A percentile compares a stretch with the other conserved stretches of the same genome.
phyloP scores from a whole-genome alignment of 768 basidiomycete genomes.

The Russula ochroleuca region DNA sequence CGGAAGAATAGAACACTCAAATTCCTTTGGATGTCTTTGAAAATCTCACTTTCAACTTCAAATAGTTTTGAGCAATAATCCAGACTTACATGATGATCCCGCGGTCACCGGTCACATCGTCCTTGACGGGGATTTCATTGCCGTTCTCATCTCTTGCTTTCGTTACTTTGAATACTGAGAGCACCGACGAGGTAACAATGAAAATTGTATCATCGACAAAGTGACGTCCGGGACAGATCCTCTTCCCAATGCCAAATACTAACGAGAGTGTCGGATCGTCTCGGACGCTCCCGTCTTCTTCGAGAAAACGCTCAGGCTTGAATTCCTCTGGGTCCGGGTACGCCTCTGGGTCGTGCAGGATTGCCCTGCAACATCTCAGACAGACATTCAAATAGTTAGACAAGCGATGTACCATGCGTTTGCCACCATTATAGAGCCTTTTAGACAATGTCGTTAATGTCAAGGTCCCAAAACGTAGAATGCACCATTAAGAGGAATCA shows the following conservation, averaged over 20 bases:
- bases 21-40: constrained; percentile 10
- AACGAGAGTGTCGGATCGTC: constrained; percentile 8
- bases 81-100: background rate
- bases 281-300: constrained; percentile 12
- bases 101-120: no score
- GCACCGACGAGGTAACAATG: constrained; percentile 15
- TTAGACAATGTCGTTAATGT: background rate
- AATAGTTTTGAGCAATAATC: no score
- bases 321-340: constrained; percentile 24
- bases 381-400: background rate
- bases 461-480: background rate
- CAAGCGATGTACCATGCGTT: constrained; percentile 13
- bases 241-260: constrained; percentile 19
- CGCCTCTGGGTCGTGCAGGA: constrained; percentile 16
- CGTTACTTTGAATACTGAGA: constrained; percentile 18
- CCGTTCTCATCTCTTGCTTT: constrained; percentile 23
- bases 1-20: constrained; percentile 16
- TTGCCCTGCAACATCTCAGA: constrained; percentile 6
- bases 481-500: background rate
- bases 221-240: constrained; percentile 28
- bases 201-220: constrained; percentile 27
- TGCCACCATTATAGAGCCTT: constrained; percentile 6
- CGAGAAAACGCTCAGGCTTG: constrained; percentile 24
- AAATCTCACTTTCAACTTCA: background rate
- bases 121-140: constrained; percentile 13